Conservation (phyloP, 2,329 filamentous ascomycete species). For the Trematosphaeria pertusa region DNA sequence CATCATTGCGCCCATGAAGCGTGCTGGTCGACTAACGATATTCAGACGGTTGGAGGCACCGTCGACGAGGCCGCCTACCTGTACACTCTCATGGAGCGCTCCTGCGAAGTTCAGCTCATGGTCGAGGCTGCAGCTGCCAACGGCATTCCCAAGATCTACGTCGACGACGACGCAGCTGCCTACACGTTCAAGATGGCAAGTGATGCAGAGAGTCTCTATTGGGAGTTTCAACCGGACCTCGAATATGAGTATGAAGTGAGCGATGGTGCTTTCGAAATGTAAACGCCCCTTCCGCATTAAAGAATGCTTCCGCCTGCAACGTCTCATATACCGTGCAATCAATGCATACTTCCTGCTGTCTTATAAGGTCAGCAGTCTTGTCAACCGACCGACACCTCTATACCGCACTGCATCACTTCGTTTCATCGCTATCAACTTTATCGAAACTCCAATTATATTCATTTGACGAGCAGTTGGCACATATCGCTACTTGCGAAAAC, state of each 20-base stretch:
- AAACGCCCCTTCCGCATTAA: too few relatives aligned
- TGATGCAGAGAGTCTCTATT: slow-evolving; percentile 58
- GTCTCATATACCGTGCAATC: too few relatives aligned
- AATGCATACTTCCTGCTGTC: too few relatives aligned
- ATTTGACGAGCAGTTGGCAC: too few relatives aligned
- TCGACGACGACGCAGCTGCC: slow-evolving; percentile 63
- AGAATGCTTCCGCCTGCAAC: too few relatives aligned
- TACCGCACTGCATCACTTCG: too few relatives aligned
- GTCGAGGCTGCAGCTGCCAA: slow-evolving; percentile 70
- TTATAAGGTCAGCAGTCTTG: too few relatives aligned
- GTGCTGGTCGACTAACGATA: slow-evolving; percentile 7
- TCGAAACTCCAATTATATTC: too few relatives aligned
- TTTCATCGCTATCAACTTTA: too few relatives aligned
- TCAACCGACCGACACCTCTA: too few relatives aligned
- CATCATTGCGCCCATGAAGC: background rate
- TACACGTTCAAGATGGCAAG: slow-evolving; percentile 60
- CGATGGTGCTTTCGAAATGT: slow-evolving; percentile 31
- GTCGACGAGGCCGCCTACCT: slow-evolving; percentile 78
- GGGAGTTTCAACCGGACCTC: slow-evolving; percentile 60
- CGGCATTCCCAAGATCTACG: slow-evolving; percentile 59
- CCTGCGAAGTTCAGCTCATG: slow-evolving; percentile 71
- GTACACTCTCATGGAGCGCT: slow-evolving; percentile 72
- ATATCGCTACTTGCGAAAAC: too few relatives aligned
- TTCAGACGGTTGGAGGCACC: slow-evolving; percentile 68
- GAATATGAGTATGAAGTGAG: slow-evolving; percentile 52